A percentile compares a stretch with the other conserved stretches of the same genome.
Evolutionary conservation across 2,329 filamentous ascomycete genomes (phyloP).

Genomic region (Talaromyces marneffei): DNA sequence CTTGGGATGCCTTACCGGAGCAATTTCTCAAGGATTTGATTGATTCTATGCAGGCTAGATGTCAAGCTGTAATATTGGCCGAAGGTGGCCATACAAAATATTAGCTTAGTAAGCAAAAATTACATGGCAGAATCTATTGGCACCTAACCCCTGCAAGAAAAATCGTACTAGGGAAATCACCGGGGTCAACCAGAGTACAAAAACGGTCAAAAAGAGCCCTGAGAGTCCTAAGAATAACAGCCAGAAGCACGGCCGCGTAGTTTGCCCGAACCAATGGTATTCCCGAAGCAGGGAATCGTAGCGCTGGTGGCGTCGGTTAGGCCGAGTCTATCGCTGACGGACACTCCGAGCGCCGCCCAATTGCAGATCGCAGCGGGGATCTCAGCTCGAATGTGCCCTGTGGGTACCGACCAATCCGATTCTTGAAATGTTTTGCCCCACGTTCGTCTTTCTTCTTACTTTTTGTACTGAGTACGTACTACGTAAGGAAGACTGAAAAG

Average conservation of each 20-base stretch:
- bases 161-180: too few species aligned
- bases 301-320: constrained; percentile 15
- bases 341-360: constrained; percentile 33
- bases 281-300: background rate
- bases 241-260: background rate
- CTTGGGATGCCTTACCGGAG: too few species aligned
- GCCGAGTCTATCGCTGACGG: constrained; percentile 13
- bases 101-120: too few species aligned
- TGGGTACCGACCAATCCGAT: background rate
- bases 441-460: background rate
- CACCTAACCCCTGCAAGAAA: too few species aligned
- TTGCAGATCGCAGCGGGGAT: constrained; percentile 35
- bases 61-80: too few species aligned
- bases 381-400: constrained; percentile 22
- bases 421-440: constrained; percentile 2
- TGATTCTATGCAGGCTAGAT: too few species aligned
- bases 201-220: background rate
- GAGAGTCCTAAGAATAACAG: background rate
- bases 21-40: too few species aligned
- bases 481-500: background rate
- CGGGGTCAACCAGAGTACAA: too few species aligned
- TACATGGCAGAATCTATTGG: too few species aligned
- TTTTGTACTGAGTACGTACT: background rate
- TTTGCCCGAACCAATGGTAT: background rate
- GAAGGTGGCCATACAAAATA: too few species aligned